These are phyloP conservation scores for Hymenotorrendiella dingleyae DNA, from an alignment of 2,329 filamentous ascomycete genomes.

Conservation along the genomic window DNA sequence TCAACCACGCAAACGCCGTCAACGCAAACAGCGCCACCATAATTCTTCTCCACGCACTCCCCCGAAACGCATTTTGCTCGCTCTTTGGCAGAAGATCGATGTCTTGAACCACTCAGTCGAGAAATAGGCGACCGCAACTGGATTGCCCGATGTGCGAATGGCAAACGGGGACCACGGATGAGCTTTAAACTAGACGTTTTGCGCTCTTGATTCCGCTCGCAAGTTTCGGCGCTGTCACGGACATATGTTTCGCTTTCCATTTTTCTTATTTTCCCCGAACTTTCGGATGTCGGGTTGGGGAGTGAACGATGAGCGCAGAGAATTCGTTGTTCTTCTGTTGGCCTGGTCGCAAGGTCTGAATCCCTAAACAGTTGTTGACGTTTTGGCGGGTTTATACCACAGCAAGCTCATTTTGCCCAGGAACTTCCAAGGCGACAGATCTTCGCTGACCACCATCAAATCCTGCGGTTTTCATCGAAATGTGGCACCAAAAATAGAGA, in stretches of 20 bases:
- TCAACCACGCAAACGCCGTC: conserved; percentile 50
- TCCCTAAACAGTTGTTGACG: too few relatives aligned
- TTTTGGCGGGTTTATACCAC: too few relatives aligned
- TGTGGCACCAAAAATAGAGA: too few relatives aligned
- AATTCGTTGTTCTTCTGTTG: too few relatives aligned
- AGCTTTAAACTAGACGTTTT: conserved; percentile 47
- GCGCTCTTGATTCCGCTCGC: conserved; percentile 48
- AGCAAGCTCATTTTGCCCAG: too few relatives aligned
- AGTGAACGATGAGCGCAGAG: too few relatives aligned
- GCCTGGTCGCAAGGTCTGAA: too few relatives aligned
- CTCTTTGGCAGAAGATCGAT: conserved; percentile 32
- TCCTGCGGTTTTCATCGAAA: too few relatives aligned
- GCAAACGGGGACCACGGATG: conserved; percentile 11
- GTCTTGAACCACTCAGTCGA: conserved; percentile 33
- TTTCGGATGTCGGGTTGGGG: background rate
- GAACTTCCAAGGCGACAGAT: too few relatives aligned
- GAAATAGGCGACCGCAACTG: conserved; percentile 16
- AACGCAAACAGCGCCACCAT: conserved; percentile 60
- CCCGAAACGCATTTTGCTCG: conserved; percentile 34
- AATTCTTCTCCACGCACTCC: conserved; percentile 49
- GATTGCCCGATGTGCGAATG: conserved; percentile 14
- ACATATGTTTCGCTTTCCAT: conserved; percentile 31
- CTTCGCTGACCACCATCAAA: too few relatives aligned
- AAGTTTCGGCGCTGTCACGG: conserved; percentile 56
- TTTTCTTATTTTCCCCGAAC: background rate